Evolutionary conservation across 2,329 filamentous ascomycete genomes (phyloP), one percentile per base, ranked within the genome.

Genomic region (Pseudopyricularia javanii): DNA sequence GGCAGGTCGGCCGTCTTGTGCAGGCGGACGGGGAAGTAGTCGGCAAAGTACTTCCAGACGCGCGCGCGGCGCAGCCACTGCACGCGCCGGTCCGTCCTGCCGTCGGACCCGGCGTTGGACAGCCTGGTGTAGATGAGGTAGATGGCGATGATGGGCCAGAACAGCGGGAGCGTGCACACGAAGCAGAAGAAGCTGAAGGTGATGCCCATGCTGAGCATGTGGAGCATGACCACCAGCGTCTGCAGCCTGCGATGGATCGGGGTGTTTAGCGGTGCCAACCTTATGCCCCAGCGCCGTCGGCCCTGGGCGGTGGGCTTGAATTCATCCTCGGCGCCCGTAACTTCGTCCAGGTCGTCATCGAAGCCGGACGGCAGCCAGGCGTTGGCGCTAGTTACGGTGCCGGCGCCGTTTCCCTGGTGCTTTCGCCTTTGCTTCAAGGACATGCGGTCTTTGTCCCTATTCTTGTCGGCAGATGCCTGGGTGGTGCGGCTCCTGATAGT

Each of bases 1-100:
- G 86, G 79, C 7, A 98, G 79, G 54, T 85, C 77, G 58, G 86
- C 79, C 4, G 88, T 93, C 58, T 93, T 88, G 71, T 97, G 90
- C 37, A 98, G 76, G 54, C 79, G 80, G 49, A 90, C 88, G 4
- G 93, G 93, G 64, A 94, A 98, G 72, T 97, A 98, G 15, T 82
- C 87, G 26, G 88, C 90, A 64, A 96, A 97, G 47, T 94, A 79
- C 35, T 79, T 86, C 91, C 91, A 98, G 47, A 95, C 70, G 30
- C 80, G 80, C 49, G 86, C 77, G 12, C 78, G 80, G 17, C 91
- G 83, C 56, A 91, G 70, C 63, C 86, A 81, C 55, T 88, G 79
- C 37, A 82, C 90, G 54, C 93, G 86, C 61, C 84, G 82, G 3
- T 75, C 78, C 28, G 95, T 76, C 43, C 78, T 80, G 43, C 91